Percentiles rank a stretch among this genome's conserved stretches.
Evolutionary conservation across 2,329 filamentous ascomycete species (phyloP).

Genomic region (Aspergillus spinulosporus): DNA sequence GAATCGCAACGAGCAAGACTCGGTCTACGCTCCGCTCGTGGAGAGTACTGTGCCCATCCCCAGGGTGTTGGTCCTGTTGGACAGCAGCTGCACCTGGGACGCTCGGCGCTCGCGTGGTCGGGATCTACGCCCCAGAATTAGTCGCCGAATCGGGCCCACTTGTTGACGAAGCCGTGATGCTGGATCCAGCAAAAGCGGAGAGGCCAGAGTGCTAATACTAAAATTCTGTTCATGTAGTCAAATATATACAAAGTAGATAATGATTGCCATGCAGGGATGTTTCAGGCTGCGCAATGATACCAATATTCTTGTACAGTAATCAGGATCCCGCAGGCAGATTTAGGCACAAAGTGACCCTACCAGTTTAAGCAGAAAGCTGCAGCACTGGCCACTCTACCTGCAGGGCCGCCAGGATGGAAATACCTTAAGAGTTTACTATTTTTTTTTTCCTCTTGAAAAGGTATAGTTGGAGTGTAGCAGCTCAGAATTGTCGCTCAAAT

Average conservation of each 20-base stretch:
- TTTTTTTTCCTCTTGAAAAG: too few species aligned
- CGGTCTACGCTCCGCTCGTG: neutral
- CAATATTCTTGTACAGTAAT: neutral
- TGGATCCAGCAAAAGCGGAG: neutral
- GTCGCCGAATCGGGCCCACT: conserved; percentile 8
- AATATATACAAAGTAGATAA: neutral
- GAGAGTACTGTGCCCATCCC: neutral
- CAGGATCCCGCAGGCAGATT: conserved; percentile 1
- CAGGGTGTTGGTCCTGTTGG: neutral
- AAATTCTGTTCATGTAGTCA: neutral
- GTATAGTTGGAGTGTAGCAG: too few species aligned
- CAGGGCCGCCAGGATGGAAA: neutral
- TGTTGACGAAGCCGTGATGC: neutral
- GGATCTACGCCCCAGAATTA: conserved; percentile 10
- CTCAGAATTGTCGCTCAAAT: too few species aligned
- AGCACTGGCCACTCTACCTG: neutral
- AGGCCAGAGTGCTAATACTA: neutral
- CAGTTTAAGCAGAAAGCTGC: conserved; percentile 7
- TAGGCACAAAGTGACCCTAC: conserved; percentile 14
- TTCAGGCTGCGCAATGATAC: neutral
- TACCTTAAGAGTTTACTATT: too few species aligned
- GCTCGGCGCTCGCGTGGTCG: conserved; percentile 6
- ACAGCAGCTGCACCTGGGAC: conserved; percentile 4
- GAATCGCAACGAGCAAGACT: neutral
- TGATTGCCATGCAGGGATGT: neutral